Percentiles rank a stretch among this genome's conserved stretches.
phyloP scores from a whole-genome alignment of 441 rosid species.

The Flueggea neowawraea region DNA sequence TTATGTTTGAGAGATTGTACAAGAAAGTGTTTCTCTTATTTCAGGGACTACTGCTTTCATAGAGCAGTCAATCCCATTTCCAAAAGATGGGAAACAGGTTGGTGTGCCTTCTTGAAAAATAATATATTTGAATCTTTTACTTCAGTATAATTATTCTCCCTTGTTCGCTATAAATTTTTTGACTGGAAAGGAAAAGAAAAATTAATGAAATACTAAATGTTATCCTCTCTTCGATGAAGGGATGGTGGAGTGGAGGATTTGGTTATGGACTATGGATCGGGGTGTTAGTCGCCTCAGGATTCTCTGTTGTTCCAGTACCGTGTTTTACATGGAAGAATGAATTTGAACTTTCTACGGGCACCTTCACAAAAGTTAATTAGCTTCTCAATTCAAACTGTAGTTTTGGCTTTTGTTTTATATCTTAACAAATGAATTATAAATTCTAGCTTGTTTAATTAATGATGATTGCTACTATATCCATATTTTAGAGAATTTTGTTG shows the following conservation, averaged over 20 bases:
- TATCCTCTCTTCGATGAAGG: conserved; percentile 39
- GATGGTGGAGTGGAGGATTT: conserved; percentile 96
- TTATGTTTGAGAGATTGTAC: conserved; percentile 1
- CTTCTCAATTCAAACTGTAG: neutral
- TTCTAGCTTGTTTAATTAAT: too few species aligned
- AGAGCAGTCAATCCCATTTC: conserved; percentile 79
- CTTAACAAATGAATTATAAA: too few species aligned
- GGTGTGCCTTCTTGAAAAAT: conserved; percentile 9
- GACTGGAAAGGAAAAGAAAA: neutral
- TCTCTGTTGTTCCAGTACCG: conserved; percentile 80
- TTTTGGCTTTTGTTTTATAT: too few species aligned
- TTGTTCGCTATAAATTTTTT: neutral
- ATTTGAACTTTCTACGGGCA: conserved; percentile 50
- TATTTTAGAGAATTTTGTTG: too few species aligned
- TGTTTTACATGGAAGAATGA: conserved; percentile 66
- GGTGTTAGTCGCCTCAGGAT: conserved; percentile 77
- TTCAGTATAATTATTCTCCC: neutral
- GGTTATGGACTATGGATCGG: conserved; percentile 93
- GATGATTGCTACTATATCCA: too few species aligned
- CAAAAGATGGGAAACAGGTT: conserved; percentile 95
- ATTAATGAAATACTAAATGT: conserved; percentile 10
- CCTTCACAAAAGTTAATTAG: conserved; percentile 46
- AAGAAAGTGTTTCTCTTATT: conserved; percentile 11
- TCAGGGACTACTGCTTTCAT: conserved; percentile 74
- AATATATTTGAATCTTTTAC: neutral